These are phyloP conservation scores for Penicillium lagena DNA, from an alignment of 495 filamentous ascomycete genomes.

Conservation along the genomic window DNA sequence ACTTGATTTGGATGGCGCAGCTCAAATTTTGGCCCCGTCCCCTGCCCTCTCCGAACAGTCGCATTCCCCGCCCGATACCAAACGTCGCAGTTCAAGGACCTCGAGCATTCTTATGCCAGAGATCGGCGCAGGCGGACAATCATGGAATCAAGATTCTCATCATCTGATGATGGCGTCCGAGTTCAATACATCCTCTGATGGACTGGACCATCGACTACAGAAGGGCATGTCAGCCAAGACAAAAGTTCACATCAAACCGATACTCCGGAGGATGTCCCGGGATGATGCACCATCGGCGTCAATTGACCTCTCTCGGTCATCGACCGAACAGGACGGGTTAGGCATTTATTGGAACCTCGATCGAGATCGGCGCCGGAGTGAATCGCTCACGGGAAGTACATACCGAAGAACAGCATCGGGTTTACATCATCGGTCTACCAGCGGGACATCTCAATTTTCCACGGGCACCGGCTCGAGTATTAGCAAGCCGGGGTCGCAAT, in stretches of 20 bases:
- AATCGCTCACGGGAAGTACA: constrained; percentile 16
- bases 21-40: constrained; percentile 10
- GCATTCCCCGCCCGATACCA: constrained; percentile 1
- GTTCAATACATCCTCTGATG: constrained; percentile 11
- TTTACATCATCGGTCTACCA: constrained; percentile 48
- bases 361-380: constrained; percentile 23
- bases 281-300: constrained; percentile 37
- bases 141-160: constrained; percentile 6
- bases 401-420: constrained; percentile 29
- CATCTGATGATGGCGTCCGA: constrained; percentile 1
- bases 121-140: constrained; percentile 6
- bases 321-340: constrained; percentile 49
- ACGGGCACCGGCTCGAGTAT: constrained; percentile 39
- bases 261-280: constrained; percentile 48
- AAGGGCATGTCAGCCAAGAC: constrained; percentile 19
- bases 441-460: constrained; percentile 51
- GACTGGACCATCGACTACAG: constrained; percentile 17
- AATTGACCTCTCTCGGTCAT: constrained; percentile 50
- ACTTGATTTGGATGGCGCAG: constrained; percentile 3
- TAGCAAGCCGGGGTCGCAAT: constrained; percentile 43
- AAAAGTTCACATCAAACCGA: constrained; percentile 49
- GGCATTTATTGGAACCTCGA: constrained; percentile 49
- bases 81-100: constrained; percentile 3
- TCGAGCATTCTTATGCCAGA: constrained; percentile 6
- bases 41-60: constrained; percentile 11